phyloP scores from a whole-genome alignment of 2,329 filamentous ascomycete genomes.

The Didymella keratinophila region DNA sequence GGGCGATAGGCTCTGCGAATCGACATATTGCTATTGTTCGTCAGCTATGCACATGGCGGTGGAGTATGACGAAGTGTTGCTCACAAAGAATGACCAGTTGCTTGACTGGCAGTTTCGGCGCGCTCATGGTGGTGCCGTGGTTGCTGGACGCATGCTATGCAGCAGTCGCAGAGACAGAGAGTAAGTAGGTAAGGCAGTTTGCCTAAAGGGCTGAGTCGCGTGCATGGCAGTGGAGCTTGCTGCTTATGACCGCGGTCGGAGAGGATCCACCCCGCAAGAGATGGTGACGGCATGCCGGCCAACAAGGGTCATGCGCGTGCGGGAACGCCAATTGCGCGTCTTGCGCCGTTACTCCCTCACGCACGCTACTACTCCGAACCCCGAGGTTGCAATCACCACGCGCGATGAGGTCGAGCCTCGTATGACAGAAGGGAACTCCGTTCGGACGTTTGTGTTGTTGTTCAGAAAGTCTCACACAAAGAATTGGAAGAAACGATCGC shows the following conservation, averaged over 20 bases:
- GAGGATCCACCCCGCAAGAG: conserved; percentile 23
- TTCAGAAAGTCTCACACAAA: background rate
- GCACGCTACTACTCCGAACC: conserved; percentile 10
- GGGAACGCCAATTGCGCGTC: conserved; percentile 18
- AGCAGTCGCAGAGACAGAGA: background rate
- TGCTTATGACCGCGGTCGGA: conserved; percentile 9
- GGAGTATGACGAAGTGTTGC: background rate
- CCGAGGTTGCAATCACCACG: conserved; percentile 2
- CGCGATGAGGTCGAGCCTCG: background rate
- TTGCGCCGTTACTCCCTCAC: background rate
- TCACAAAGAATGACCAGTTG: conserved; percentile 52
- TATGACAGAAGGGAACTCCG: background rate
- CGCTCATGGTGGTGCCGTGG: conserved; percentile 42
- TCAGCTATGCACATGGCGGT: conserved; percentile 10
- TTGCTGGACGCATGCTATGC: conserved; percentile 19
- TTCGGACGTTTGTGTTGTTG: background rate
- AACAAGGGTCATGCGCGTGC: conserved; percentile 20
- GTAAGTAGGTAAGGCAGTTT: background rate
- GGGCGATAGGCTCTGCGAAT: conserved; percentile 88
- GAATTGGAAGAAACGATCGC: background rate
- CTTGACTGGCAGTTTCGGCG: conserved; percentile 50
- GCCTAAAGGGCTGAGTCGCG: conserved; percentile 12
- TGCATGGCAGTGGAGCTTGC: conserved; percentile 16
- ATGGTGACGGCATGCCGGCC: conserved; percentile 25
- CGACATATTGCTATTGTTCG: conserved; percentile 80